Conservation (phyloP, 495 filamentous ascomycete species). For the Cairneyella variabilis region DNA sequence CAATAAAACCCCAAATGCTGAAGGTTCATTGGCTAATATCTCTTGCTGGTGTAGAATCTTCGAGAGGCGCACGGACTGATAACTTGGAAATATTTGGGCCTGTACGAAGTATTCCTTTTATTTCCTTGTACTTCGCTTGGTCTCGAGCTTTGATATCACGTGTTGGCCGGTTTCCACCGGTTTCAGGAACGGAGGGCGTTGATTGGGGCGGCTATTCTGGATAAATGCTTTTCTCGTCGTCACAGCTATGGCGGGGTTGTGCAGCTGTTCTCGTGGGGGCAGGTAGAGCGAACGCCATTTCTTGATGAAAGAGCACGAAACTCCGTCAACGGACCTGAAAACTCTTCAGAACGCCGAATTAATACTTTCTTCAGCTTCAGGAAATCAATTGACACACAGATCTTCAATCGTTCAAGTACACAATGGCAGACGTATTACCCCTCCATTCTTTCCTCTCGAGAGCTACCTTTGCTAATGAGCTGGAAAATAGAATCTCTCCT, state of each 20-base stretch:
- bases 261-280: conserved; percentile 1
- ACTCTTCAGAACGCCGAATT: too few relatives aligned
- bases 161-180: not conserved
- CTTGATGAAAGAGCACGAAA: too few relatives aligned
- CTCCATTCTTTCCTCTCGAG: not conserved
- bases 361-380: too few relatives aligned
- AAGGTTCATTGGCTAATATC: too few relatives aligned
- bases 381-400: too few relatives aligned
- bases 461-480: not conserved
- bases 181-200: not conserved
- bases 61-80: too few relatives aligned
- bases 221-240: conserved; percentile 1
- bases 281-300: conserved; percentile 7
- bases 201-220: conserved; percentile 17
- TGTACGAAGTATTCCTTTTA: too few relatives aligned
- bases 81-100: too few relatives aligned
- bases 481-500: conserved; percentile 71
- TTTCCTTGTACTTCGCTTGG: not conserved
- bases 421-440: not conserved
- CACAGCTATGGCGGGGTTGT: conserved; percentile 5
- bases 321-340: too few relatives aligned
- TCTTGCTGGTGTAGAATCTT: too few relatives aligned
- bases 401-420: too few relatives aligned
- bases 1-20: too few relatives aligned
- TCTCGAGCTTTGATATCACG: not conserved